Evolutionary conservation across 805 yeast species (phyloP), one percentile per base, ranked within the genome.

Genomic region (Metschnikowia gelsemii): DNA sequence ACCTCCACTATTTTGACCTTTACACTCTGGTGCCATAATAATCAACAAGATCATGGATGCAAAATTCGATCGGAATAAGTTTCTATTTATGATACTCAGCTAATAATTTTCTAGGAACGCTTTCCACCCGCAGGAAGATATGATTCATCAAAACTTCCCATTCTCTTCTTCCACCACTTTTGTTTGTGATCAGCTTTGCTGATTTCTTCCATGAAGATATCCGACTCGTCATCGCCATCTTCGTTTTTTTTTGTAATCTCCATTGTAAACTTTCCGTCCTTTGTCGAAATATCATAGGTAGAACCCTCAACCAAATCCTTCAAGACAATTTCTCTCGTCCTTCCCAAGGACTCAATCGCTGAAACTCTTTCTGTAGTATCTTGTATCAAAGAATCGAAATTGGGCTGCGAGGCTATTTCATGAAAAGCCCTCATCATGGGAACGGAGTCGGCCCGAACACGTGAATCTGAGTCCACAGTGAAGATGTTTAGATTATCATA

Each of bases 371-470:
- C 78, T 8, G 78, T 62, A 0, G 91, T 82, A 37, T 82, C 85
- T 13, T 75, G 73, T 21, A 87, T 62, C 17, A 86, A 63, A 43
- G 80, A 75, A 32, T 83, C 81, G 50, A 87, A 87, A 7, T 83
- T 85, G 0, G 87, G 84, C 61, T 78, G 80, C 2, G 77, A 65
- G 2, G 82, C 82, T 38, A 87, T 83, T 56, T 87, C 95, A 45
- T 84, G 78, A 58, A 87, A 87, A 4, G 91, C 95, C 51, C 90
- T 74, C 95, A 87, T 84, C 95, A 87, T 86, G 1, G 91, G 90
- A 2, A 84, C 84, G 7, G 87, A 80, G 58, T 87, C 95, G 0
- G 95, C 91, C 25, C 84, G 67, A 2, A 87, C 95, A 38, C 76
- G 68, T 0, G 87, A 79, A 43, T 77, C 74, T 0, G 87, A 78